These are phyloP conservation scores for Fusarium protoensiforme DNA, from an alignment of 2,329 filamentous ascomycete species.

Conservation along the genomic window DNA sequence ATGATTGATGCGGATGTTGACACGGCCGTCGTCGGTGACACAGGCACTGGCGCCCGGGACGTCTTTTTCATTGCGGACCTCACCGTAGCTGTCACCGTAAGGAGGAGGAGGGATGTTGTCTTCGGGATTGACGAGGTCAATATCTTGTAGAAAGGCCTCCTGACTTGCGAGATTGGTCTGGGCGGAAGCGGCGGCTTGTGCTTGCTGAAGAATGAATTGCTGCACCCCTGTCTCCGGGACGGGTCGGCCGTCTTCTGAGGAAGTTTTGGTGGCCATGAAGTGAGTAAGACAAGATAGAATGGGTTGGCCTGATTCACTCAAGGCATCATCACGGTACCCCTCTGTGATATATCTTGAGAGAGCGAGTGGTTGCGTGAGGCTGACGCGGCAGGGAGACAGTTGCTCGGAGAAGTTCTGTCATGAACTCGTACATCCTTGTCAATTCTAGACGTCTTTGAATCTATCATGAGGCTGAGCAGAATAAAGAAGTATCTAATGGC, in stretches of 20 bases:
- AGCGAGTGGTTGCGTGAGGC: neutral
- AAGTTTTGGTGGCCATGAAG: neutral
- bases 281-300: neutral
- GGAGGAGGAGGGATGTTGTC: neutral
- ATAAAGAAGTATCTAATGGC: neutral
- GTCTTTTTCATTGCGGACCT: neutral
- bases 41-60: neutral
- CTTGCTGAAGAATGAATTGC: neutral
- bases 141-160: neutral
- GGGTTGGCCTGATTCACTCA: neutral
- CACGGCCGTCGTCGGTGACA: slow-evolving; percentile 72
- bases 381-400: neutral
- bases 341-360: neutral
- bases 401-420: neutral
- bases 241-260: neutral
- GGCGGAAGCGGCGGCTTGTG: neutral
- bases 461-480: neutral
- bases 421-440: neutral
- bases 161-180: neutral
- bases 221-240: neutral
- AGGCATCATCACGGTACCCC: neutral
- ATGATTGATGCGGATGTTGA: slow-evolving; percentile 84
- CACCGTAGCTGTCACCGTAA: neutral
- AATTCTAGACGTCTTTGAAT: neutral
- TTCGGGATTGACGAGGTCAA: neutral